Base-by-base conservation (phyloP, 768 basidiomycete species). In the Infundibulicybe gibba region DNA sequence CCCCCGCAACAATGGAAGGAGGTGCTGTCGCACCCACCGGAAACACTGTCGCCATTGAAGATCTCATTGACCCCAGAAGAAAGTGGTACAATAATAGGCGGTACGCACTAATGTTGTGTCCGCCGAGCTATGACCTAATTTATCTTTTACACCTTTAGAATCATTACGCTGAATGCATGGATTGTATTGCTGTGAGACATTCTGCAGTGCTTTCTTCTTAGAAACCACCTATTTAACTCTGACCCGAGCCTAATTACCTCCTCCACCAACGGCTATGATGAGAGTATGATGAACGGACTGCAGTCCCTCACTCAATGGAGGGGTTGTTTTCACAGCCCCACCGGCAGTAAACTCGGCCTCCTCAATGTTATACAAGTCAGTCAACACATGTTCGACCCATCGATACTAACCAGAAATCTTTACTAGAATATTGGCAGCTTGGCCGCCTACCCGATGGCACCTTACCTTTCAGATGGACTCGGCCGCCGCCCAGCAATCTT, bases 51-150 rank as follows among this genome's bases (percentile, higher is more conserved):
- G 72, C 71, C 30, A 79, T 76, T 53, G 64, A 61, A 6, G 80
- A 81, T 53, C 70, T 86, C 47, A 52, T 86, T 48, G 79, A 88
- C 64, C 83, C 83, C 11, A 77, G 61, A 48, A 71, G 81, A 60
- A 86, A 71, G 59, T 89, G 87, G 87, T 85, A 83, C 65, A 87
- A 82, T 67, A 88, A 89, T 72, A 77, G 62, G 62, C 72, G 86
- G 83, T 82, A 54, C 40, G 40, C 41, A 30, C 30, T 30, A n/a
- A n/a, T 32, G 4, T 3, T 38, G 35, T n/a, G n/a, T n/a, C 6
- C 10, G 14, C 6, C 20, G 19, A 17, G 4, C 38, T 14, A 43
- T 40, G 16, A 33, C 35, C 33, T 25, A 44, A 34, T 44, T 25
- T 42, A 30, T 25, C 8, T 39, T 16, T 41, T 10, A 25, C 13